Evolutionary conservation across 441 rosid genomes (phyloP), one percentile per base, ranked within the genome.

Genomic region (Jatropha multifida): DNA sequence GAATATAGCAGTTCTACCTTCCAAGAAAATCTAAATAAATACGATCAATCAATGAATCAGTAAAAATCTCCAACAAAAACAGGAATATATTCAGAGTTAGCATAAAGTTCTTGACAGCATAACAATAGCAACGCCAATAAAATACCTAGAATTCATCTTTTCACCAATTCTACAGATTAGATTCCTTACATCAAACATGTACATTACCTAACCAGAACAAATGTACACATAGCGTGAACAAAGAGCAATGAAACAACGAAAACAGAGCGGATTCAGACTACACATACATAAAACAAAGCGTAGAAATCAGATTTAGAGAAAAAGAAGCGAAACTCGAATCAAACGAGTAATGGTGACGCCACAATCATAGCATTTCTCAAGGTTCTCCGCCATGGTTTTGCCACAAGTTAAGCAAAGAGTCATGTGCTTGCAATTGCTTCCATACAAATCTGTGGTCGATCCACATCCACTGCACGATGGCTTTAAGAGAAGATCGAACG

Each of bases 361-460:
- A 75, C 99, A 96, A 11, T 91, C 97, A 65, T 78, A 82, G 86
- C 99, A 94, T 74, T 88, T 89, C 20, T 70, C 86, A 63, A 74
- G 84, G 27, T 82, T 85, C 86, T 88, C 88, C 1, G 97, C 96
- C 96, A 90, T 88, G 66, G 86, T 83, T 86, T 89, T 89, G 77
- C 96, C 96, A 62, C 97, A 92, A 54, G 75, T 80, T 64, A 90
- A 73, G 77, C 97, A 92, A 11, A 92, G 64, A 10, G 97, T 93
- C 93, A 92, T 86, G 85, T 92, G 97, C 81, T 87, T 90, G 62
- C 98, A 91, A 41, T 84, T 84, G 82, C 91, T 90, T 61, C 97
- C 98, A 60, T 93, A 93, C 69, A 93, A 76, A 62, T 90, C 91
- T 12, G 85, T 59, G 38, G 79, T 74, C 20, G 94, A 90, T 73